Conservation (phyloP, 176 grass and related monocot species). For the Oryza punctata region DNA sequence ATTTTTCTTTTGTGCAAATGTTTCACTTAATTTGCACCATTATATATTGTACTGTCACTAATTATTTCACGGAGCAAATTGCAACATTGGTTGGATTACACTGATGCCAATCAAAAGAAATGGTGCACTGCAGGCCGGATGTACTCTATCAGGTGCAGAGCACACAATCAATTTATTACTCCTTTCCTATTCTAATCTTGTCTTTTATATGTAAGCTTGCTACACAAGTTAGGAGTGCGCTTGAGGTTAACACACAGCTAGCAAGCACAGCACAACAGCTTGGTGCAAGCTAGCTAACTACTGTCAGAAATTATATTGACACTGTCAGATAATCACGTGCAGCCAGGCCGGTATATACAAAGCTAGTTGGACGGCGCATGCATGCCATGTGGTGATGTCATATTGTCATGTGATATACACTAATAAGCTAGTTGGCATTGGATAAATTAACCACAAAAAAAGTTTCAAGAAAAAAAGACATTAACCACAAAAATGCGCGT, state of each 20-base stretch:
- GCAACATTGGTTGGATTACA: background rate
- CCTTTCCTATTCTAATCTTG: background rate
- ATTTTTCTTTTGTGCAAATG: background rate
- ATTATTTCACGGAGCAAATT: no score
- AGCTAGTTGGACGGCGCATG: constrained; percentile 40
- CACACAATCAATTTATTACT: background rate
- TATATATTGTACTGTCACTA: background rate
- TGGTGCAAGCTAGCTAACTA: constrained; percentile 29
- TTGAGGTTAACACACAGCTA: background rate
- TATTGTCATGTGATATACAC: constrained; percentile 29
- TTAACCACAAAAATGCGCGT: no score
- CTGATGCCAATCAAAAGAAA: background rate
- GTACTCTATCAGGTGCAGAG: background rate
- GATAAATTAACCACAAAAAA: background rate
- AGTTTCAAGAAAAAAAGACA: no score
- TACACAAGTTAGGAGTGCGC: constrained; percentile 33
- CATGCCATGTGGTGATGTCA: constrained; percentile 24
- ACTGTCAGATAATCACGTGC: constrained; percentile 26
- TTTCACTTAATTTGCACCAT: background rate
- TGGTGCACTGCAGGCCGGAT: background rate
- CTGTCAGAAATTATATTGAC: background rate
- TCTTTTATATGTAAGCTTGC: constrained; percentile 19
- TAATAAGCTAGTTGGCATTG: background rate
- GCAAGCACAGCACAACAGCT: constrained; percentile 5
- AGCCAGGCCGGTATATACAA: background rate